phyloP scores from a whole-genome alignment of 164 flowering plant genomes.

The Magnolia sinica region DNA sequence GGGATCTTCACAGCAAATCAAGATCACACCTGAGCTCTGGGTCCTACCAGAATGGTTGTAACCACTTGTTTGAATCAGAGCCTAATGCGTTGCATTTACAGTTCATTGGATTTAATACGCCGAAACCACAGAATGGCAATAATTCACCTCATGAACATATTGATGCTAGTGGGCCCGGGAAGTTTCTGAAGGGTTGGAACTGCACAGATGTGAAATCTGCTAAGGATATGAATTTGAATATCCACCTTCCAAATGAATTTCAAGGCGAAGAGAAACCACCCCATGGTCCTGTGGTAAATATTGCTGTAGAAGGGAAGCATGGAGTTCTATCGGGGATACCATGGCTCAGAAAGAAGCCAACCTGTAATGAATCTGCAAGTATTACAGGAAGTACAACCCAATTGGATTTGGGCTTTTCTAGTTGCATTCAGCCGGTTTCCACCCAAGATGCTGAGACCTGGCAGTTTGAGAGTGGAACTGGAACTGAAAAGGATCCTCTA shows the following conservation, averaged over 20 bases:
- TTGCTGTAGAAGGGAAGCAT: slow-evolving; percentile 29
- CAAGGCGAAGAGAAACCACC: slow-evolving; percentile 18
- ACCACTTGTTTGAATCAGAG: slow-evolving; percentile 14
- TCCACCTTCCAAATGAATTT: slow-evolving; percentile 28
- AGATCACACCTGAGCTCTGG: slow-evolving; percentile 19
- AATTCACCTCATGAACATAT: slow-evolving; percentile 22
- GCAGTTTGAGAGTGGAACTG: slow-evolving; percentile 18
- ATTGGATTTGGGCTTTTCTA: slow-evolving; percentile 21
- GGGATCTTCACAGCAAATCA: slow-evolving; percentile 12
- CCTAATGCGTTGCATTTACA: slow-evolving; percentile 20
- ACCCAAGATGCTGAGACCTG: background rate
- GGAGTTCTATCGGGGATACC: slow-evolving; percentile 24
- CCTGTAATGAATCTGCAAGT: slow-evolving; percentile 11
- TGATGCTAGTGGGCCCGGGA: slow-evolving; percentile 18
- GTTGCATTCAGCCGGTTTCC: slow-evolving; percentile 8
- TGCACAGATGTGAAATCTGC: slow-evolving; percentile 32
- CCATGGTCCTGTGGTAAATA: slow-evolving; percentile 18
- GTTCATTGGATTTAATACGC: slow-evolving; percentile 26
- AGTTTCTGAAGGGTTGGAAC: slow-evolving; percentile 27
- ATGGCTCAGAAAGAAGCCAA: slow-evolving; percentile 30
- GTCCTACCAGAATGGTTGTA: slow-evolving; percentile 19
- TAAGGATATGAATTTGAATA: slow-evolving; percentile 34
- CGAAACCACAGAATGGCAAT: slow-evolving; percentile 10
- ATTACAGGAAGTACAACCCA: slow-evolving; percentile 15
- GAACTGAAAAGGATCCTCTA: slow-evolving; percentile 19